A percentile compares a stretch with the other conserved stretches of the same genome.
These are phyloP conservation scores for Termitomyces sp. DNA, from an alignment of 768 basidiomycete species.

Conservation along the genomic window DNA sequence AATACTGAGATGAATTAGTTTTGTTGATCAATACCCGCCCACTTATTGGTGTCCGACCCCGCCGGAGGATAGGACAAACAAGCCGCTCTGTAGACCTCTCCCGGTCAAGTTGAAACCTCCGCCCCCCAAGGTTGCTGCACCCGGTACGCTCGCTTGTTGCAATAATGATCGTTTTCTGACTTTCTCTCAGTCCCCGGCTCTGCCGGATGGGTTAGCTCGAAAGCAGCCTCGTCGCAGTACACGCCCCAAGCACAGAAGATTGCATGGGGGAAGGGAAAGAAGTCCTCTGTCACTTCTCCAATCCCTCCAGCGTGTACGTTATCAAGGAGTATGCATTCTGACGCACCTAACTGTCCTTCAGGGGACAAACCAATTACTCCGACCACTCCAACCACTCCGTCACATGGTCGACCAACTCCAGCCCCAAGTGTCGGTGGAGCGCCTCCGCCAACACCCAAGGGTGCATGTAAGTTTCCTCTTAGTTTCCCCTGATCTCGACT, in stretches of 20 bases:
- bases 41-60: conserved; percentile 36
- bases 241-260: conserved; percentile 7
- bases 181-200: conserved; percentile 31
- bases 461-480: conserved; percentile 4
- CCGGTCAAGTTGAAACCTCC: conserved; percentile 28
- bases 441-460: not conserved
- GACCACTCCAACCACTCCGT: not conserved
- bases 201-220: conserved; percentile 21
- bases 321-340: not conserved
- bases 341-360: not conserved
- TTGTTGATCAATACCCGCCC: conserved; percentile 33
- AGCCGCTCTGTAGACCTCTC: conserved; percentile 37
- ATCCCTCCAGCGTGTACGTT: conserved; percentile 5
- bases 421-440: not conserved
- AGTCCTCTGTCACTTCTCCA: not conserved
- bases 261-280: conserved; percentile 15
- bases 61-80: conserved; percentile 36
- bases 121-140: conserved; percentile 18
- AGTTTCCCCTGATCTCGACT: not conserved
- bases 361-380: conserved; percentile 18
- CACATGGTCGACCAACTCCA: not conserved
- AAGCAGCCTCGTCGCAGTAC: conserved; percentile 3
- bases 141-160: conserved; percentile 17
- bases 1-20: conserved; percentile 11
- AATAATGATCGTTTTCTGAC: not conserved